Base-by-base conservation (phyloP, 2,329 filamentous ascomycete species). In the Alternaria rosae region DNA sequence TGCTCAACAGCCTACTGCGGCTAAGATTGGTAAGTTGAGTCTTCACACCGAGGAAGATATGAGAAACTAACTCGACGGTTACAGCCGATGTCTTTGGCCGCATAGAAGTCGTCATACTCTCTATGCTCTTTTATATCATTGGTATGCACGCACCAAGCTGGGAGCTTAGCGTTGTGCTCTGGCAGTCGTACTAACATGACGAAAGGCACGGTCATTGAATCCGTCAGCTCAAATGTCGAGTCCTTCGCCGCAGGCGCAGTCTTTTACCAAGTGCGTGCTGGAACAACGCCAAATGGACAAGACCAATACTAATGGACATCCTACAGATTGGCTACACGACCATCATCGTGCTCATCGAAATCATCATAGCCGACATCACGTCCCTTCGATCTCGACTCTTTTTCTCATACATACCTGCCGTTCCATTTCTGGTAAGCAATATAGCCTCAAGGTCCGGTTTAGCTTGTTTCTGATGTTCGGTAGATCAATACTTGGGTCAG, bases 291-390 rank as follows among this genome's bases (percentile, higher is more conserved):
- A 21, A 44, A 44, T 20, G 20, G 21, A n/a, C 20, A 28, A 26
- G 20, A 58, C 6, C 47, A 65, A 28, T 38, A 38, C 35, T 38
- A 38, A 38, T n/a, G 35, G 35, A n/a, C 17, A 38, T 38, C 35
- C 35, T 38, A 38, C 35, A 35, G 59, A 32, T 50, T 55, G 89
- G 89, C 51, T 90, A 88, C 71, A 90, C 88, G 11, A 83, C 83
- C 67, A 81, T 89, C 25, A 81, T 88, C 17, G 78, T 91, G 12
- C 81, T 91, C 1, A 82, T 90, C 21, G 87, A 91, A 75, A 86
- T 91, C 69, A 84, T 91, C 61, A 81, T 91, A 47, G 88, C 84
- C 45, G 89, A 91, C 67, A 82, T 88, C 25, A 89, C 88, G 2
- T 90, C 88, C 1, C 85, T 87, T 7, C 85, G 87, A 13, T 82